Evolutionary conservation across 2,329 filamentous ascomycete species (phyloP), one percentile per base, ranked within the genome.

Genomic region (Aspergillus japonicus): DNA sequence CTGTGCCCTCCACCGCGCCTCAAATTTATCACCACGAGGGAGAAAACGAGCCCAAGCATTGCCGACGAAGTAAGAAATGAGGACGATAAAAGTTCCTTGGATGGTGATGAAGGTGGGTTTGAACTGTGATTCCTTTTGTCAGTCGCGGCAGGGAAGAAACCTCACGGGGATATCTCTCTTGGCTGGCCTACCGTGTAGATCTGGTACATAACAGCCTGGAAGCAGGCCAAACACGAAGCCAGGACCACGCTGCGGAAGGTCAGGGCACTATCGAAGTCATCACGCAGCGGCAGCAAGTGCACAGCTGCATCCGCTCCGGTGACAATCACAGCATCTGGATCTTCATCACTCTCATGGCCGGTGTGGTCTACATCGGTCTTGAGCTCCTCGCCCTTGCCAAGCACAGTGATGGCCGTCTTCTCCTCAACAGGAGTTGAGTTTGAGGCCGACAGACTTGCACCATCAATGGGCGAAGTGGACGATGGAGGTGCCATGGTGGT

Each of bases 11-110:
- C 59, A 61, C 21, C 19, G 35, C 8, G 19, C 75, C 58, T 83
- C 77, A 4, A 77, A 69, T n/a, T 69, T 70, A 54, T 86, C 83
- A 12, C 83, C 83, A 5, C 83, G 82, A 1, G 84, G 83, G 2
- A 85, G 74, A 5, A 81, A 61, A 0, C 67, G 63, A 0, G 82
- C 75, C 80, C 78, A 83, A 3, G 71, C 78, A 8, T 81, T 82
- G 8, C 84, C 84, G 2, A 80, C 53, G 52, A 85, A 85, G 70
- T 85, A 85, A 12, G 81, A 80, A 50, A 86, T 83, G 47, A 86
- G 77, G 5, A 84, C 82, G 54, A 85, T 83, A 57, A 85, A 85
- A 0, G 82, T 85, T 42, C 82, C 82, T 16, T 31, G 29, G 16
- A 48, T 47, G 51, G 51, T 48, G 33, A 58, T 31, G 14, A 47